Evolutionary conservation across 2,329 filamentous ascomycete genomes (phyloP), one percentile per base, ranked within the genome.

Genomic region (Amphichorda felina): DNA sequence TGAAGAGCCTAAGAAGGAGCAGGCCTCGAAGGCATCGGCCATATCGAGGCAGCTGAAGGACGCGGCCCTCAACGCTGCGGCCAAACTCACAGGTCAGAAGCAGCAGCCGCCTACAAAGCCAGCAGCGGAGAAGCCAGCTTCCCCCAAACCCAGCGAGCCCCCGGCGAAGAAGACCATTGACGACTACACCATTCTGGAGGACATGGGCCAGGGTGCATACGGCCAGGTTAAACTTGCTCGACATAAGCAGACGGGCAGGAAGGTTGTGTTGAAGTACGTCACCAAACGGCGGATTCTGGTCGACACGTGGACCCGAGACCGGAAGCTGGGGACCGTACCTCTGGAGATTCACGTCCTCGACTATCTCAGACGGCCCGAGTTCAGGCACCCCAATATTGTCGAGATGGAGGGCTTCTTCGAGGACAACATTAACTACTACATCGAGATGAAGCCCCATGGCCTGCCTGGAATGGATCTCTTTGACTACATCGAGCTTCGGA

Each of bases 191-290:
- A 89, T 98, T 40, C 66, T 98, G 10, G 91, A 98, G 59, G 91
- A 98, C 41, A 96, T 98, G 89, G 91, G 91, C 4, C 87, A 95
- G 60, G 91, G 91, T 28, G 91, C 91, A 2, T 98, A 98, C 53
- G 91, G 91, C 2, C 89, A 98, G 59, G 91, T 98, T 39, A 98
- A 98, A 56, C 71, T 98, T 33, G 89, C 84, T 35, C 77, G 88
- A 21, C 82, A 91, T 61, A 93, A 88, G 61, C 76, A 79, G 48
- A 75, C 72, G 35, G 75, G 74, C 35, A 82, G 80, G 54, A 94
- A 93, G 58, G 82, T 93, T 42, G 89, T 98, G 15, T 72, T 98
- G 51, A 98, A 98, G 57, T 98, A 94, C 55, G 91, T 98, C 34
- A 96, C 91, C 5, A 98, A 98, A 61, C 79, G 84, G 40, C 82